These are phyloP conservation scores for Antrodiella citrinella DNA, from an alignment of 768 basidiomycete genomes.

Conservation along the genomic window DNA sequence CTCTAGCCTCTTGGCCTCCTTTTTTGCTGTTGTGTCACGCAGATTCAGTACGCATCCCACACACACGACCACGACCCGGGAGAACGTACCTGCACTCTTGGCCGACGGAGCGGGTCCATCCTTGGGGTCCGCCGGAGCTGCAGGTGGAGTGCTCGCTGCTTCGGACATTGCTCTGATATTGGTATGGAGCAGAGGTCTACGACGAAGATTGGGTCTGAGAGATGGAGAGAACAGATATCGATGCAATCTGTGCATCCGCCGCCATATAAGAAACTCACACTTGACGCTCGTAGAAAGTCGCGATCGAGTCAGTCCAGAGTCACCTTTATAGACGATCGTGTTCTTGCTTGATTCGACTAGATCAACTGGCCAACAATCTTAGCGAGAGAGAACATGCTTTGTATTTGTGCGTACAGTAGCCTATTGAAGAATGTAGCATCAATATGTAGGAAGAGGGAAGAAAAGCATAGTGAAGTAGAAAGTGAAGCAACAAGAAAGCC, in stretches of 20 bases:
- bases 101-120: slow-evolving; percentile 14
- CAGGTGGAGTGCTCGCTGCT: slow-evolving; percentile 1
- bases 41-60: slow-evolving; percentile 1
- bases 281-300: not conserved
- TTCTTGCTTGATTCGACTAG: no score
- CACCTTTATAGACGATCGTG: no score
- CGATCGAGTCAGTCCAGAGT: not conserved
- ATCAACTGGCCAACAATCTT: no score
- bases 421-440: no score
- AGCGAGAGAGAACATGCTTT: no score
- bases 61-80: not conserved
- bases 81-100: slow-evolving; percentile 32
- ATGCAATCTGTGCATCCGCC: slow-evolving; percentile 14
- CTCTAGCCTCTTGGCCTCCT: slow-evolving; percentile 75
- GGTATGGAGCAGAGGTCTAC: slow-evolving; percentile 1
- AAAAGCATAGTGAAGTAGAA: no score
- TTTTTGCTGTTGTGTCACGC: slow-evolving; percentile 41
- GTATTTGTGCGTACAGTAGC: no score
- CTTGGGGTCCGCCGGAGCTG: slow-evolving; percentile 8
- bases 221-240: slow-evolving; percentile 17
- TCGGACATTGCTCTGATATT: slow-evolving; percentile 15
- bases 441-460: no score
- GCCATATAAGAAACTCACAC: not conserved
- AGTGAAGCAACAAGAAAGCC: no score
- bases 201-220: slow-evolving; percentile 4